phyloP scores from a whole-genome alignment of 805 yeast genomes.

The Dipodascopsis uninucleata region DNA sequence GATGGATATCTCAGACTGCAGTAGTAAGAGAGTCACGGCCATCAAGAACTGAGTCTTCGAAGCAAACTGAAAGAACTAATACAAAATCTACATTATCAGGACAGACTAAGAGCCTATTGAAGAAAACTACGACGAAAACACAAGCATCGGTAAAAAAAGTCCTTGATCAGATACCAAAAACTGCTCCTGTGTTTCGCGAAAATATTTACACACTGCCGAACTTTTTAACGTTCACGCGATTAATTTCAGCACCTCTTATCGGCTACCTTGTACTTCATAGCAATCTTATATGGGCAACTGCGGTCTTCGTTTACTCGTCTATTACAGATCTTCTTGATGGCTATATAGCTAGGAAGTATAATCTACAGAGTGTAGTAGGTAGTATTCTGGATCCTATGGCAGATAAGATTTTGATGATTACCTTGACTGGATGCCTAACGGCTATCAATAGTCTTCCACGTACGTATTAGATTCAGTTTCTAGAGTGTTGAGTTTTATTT shows the following conservation, averaged over 20 bases:
- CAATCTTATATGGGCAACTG: conserved; percentile 60
- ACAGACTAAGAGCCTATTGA: conserved; percentile 9
- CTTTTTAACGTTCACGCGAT: conserved; percentile 71
- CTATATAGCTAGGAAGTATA: conserved; percentile 74
- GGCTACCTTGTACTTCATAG: conserved; percentile 73
- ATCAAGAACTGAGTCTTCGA: no score
- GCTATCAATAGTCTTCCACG: conserved; percentile 65
- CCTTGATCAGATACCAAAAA: conserved; percentile 12
- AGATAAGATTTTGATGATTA: conserved; percentile 84
- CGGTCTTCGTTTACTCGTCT: conserved; percentile 78
- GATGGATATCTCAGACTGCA: no score
- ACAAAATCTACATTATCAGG: no score
- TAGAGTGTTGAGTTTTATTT: background rate
- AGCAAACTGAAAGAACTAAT: no score
- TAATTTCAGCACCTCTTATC: conserved; percentile 77
- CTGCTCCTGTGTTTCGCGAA: conserved; percentile 40
- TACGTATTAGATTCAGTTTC: conserved; percentile 7
- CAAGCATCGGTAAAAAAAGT: conserved; percentile 13
- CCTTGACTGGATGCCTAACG: conserved; percentile 74
- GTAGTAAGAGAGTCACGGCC: no score
- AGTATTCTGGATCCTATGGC: conserved; percentile 94
- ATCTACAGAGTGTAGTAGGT: conserved; percentile 77
- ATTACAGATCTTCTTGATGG: conserved; percentile 93
- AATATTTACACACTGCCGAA: conserved; percentile 83
- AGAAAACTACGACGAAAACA: conserved; percentile 11